Base-by-base conservation (phyloP, 2,329 filamentous ascomycete species). In the Rhynchosporium agropyri region DNA sequence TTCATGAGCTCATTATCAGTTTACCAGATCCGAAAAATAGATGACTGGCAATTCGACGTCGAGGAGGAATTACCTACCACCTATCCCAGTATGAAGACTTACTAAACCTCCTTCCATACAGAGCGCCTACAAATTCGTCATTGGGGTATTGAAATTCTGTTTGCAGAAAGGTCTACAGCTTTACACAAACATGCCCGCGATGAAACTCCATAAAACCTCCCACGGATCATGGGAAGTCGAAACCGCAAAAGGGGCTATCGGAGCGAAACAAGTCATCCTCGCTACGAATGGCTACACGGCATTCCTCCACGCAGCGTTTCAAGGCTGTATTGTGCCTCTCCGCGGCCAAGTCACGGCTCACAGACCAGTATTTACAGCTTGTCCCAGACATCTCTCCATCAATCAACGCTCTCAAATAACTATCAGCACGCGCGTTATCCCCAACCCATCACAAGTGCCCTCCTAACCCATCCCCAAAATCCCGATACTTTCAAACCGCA, bases 201-300 rank as follows among this genome's bases (percentile, higher is more conserved):
- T 74, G 1, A 59, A 64, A 74, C 5, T 54, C 36, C 60, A 68
- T 9, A 42, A 61, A 0, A 64, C 58, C 0, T 72, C 69, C 10
- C 71, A 49, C 31, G 54, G 42, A 8, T 26, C 67, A 0, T 82
- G 79, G 78, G 61, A 61, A 6, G 73, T 83, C 1, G 59, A 74
- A 40, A 84, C 81, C 0, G 60, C 72, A 1, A 74, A 78, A 4
- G 83, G 82, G 2, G 65, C 58, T 0, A 76, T 84, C 8, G 63
- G 33, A 7, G 78, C 80, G 0, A 71, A 70, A 13, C 76, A 76
- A 45, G 78, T 84, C 10, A 76, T 85, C 6, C 71, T 84, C 40
- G 82, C 82, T 9, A 84, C 82, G 13, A 84, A 85, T 67, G 82
- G 76, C 13, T 84, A 84, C 70, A 81, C 81, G 6, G 79, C 78